phyloP scores from a whole-genome alignment of 768 basidiomycete genomes.

The Termitomyces sp. region DNA sequence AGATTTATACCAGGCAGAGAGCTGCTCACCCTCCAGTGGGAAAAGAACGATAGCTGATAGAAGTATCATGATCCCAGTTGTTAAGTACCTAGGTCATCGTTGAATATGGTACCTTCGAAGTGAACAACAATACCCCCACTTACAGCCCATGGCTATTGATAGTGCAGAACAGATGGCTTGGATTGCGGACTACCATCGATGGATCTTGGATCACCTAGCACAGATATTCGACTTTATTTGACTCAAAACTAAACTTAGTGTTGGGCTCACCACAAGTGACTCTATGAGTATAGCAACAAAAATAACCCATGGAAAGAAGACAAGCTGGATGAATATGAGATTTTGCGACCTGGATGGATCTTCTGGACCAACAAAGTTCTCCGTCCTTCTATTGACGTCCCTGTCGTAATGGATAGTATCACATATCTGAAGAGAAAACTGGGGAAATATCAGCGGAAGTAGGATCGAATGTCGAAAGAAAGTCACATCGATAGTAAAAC shows the following conservation, averaged over 20 bases:
- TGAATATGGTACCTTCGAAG: neutral
- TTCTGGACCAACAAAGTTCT: neutral
- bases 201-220: neutral
- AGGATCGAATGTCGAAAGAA: neutral
- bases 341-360: neutral
- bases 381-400: neutral
- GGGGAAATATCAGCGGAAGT: neutral
- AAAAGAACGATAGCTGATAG: neutral
- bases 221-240: neutral
- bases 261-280: neutral
- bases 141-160: neutral
- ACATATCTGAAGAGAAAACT: slow-evolving; percentile 3
- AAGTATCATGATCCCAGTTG: neutral
- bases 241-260: neutral
- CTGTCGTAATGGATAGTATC: neutral
- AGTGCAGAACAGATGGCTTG: slow-evolving; percentile 1
- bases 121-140: neutral
- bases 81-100: neutral
- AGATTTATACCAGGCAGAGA: too few species aligned
- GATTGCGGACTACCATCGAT: neutral
- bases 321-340: neutral
- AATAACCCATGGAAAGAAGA: slow-evolving; percentile 1
- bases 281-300: neutral
- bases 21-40: neutral
- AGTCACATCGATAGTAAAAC: slow-evolving; percentile 4